Conservation (phyloP, 179 eudicot species). For the Drosera spatulata region DNA sequence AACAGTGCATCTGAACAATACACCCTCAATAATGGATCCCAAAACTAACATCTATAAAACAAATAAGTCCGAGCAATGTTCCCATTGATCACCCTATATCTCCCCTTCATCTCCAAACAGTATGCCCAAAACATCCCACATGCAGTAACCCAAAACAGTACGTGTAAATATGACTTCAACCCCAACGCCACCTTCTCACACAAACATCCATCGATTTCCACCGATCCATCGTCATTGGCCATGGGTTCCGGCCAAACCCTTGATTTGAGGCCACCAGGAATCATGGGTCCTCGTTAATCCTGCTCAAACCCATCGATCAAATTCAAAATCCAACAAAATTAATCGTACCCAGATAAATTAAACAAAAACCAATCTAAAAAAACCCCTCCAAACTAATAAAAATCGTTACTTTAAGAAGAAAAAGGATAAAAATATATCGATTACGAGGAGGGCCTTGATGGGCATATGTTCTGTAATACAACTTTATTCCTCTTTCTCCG, state of each 20-base stretch:
- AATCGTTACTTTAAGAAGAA: not conserved
- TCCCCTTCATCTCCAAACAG: no score
- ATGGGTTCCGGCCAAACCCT: constrained; percentile 59
- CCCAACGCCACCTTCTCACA: constrained; percentile 13
- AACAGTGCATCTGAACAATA: no score
- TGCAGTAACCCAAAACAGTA: no score
- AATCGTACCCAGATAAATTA: constrained; percentile 15
- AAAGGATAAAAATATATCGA: constrained; percentile 30
- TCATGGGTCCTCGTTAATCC: constrained; percentile 96
- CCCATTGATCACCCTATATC: no score
- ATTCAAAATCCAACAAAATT: not conserved
- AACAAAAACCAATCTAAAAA: constrained; percentile 13
- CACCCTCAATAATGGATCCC: no score
- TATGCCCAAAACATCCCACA: no score
- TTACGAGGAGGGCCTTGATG: constrained; percentile 65
- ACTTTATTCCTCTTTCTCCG: constrained; percentile 25
- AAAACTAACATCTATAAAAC: no score
- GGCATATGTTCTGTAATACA: constrained; percentile 83
- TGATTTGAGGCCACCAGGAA: constrained; percentile 85
- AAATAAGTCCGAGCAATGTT: no score
- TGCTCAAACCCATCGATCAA: no score
- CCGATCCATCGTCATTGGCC: constrained; percentile 48
- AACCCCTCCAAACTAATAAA: not conserved
- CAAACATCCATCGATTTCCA: constrained; percentile 21
- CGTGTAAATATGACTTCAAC: no score